phyloP scores from a whole-genome alignment of 2,329 filamentous ascomycete genomes.

The Ophiostoma australiae region DNA sequence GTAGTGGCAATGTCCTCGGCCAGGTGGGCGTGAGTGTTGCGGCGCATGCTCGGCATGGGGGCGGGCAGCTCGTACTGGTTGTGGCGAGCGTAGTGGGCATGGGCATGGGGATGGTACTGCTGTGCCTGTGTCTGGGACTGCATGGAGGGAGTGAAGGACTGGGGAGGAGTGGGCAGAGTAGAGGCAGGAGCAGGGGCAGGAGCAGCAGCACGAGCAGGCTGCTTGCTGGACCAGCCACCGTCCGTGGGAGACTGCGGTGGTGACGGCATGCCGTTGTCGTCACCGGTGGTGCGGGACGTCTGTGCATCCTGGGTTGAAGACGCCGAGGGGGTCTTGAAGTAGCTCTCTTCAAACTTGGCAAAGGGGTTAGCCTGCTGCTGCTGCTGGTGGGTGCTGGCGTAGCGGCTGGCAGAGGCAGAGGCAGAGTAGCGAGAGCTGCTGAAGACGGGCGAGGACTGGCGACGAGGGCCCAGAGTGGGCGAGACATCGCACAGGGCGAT shows the following conservation, averaged over 20 bases:
- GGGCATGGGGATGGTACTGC: constrained; percentile 12
- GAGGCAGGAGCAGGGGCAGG: constrained; percentile 7
- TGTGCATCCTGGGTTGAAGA: neutral
- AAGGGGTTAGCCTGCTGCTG: constrained; percentile 17
- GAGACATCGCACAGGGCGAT: constrained; percentile 4
- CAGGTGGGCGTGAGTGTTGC: neutral
- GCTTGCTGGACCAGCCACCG: constrained; percentile 2
- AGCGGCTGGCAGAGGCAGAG: neutral
- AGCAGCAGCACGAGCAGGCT: neutral
- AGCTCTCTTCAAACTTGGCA: constrained; percentile 23
- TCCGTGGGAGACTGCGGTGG: constrained; percentile 27
- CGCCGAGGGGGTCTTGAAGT: constrained; percentile 18
- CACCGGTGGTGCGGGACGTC: neutral
- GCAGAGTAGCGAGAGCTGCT: neutral
- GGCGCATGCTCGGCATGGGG: constrained; percentile 8
- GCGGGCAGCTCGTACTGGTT: constrained; percentile 22
- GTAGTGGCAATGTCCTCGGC: constrained; percentile 21
- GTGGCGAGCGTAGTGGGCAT: constrained; percentile 3
- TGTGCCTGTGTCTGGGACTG: constrained; percentile 13
- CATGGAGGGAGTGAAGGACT: constrained; percentile 20
- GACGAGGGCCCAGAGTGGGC: neutral
- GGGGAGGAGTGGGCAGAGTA: constrained; percentile 21
- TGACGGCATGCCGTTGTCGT: constrained; percentile 24
- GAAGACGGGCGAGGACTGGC: neutral
- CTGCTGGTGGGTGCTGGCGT: constrained; percentile 12